These are phyloP conservation scores for Penicillium brasilianum DNA, from an alignment of 2,329 filamentous ascomycete genomes.

Conservation along the genomic window DNA sequence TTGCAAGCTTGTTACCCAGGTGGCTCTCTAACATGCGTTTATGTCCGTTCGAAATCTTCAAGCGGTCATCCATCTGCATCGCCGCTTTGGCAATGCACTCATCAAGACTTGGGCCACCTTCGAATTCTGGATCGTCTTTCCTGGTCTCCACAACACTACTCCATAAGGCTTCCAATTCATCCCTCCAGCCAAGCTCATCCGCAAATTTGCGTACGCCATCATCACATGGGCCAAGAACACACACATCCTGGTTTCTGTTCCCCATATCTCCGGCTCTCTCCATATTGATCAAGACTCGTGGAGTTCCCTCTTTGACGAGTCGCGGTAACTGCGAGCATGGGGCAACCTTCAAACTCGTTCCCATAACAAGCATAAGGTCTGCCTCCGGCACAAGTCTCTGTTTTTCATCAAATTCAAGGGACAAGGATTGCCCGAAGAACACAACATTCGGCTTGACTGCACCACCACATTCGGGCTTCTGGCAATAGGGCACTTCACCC, in stretches of 20 bases:
- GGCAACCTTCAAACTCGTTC: constrained; percentile 78
- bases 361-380: constrained; percentile 76
- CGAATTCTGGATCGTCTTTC: constrained; percentile 51
- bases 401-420: constrained; percentile 63
- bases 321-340: constrained; percentile 77
- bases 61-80: constrained; percentile 53
- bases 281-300: constrained; percentile 78
- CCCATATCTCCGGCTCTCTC: constrained; percentile 79
- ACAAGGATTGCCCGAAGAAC: constrained; percentile 77
- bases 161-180: constrained; percentile 77
- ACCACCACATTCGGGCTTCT: constrained; percentile 64
- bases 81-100: constrained; percentile 58
- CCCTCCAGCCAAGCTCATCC: constrained; percentile 74
- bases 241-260: constrained; percentile 72
- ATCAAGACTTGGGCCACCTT: constrained; percentile 53
- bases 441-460: constrained; percentile 86
- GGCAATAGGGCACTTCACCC: constrained; percentile 72
- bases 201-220: constrained; percentile 73
- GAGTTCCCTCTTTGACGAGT: constrained; percentile 62
- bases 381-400: constrained; percentile 58
- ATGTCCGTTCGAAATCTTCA: constrained; percentile 50
- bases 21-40: constrained; percentile 40
- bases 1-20: constrained; percentile 30
- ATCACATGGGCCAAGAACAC: constrained; percentile 77
- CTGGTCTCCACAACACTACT: constrained; percentile 62